Evolutionary conservation across 2,329 filamentous ascomycete genomes (phyloP).

Genomic region (Beauveria sp.): DNA sequence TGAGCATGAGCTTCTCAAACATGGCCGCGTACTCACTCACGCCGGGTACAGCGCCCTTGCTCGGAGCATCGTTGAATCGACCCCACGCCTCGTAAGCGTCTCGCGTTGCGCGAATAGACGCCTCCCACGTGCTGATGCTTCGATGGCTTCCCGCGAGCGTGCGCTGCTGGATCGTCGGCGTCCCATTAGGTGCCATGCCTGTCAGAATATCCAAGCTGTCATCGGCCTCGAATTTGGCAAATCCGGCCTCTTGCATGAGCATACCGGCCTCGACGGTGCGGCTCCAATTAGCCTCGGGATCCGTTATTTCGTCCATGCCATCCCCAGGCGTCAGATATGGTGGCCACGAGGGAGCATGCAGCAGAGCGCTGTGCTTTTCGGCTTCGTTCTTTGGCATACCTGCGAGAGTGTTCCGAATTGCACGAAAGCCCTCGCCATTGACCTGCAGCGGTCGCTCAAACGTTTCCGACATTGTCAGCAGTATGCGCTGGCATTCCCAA

Average conservation of each 20-base stretch:
- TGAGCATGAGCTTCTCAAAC: slow-evolving; percentile 47
- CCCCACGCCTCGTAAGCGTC: slow-evolving; percentile 56
- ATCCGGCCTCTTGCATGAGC: slow-evolving; percentile 51
- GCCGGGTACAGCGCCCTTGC: slow-evolving; percentile 27
- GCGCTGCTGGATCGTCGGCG: slow-evolving; percentile 49
- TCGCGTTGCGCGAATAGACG: slow-evolving; percentile 49
- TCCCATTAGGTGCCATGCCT: slow-evolving; percentile 40
- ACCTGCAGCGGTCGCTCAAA: slow-evolving; percentile 44
- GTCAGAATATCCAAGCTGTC: slow-evolving; percentile 42
- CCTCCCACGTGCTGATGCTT: slow-evolving; percentile 39
- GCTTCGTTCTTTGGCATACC: slow-evolving; percentile 43
- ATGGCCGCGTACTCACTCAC: slow-evolving; percentile 48
- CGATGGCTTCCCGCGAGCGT: slow-evolving; percentile 15
- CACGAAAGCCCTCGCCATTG: slow-evolving; percentile 42
- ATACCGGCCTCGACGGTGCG: slow-evolving; percentile 45
- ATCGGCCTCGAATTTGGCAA: slow-evolving; percentile 39
- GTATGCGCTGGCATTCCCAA: slow-evolving; percentile 49
- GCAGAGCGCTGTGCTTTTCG: slow-evolving; percentile 41
- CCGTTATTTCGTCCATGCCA: slow-evolving; percentile 49
- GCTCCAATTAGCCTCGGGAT: slow-evolving; percentile 44
- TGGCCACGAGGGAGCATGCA: slow-evolving; percentile 48
- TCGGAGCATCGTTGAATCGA: slow-evolving; percentile 33
- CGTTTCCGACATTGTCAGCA: slow-evolving; percentile 44
- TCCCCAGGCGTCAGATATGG: slow-evolving; percentile 51
- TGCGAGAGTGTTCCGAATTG: slow-evolving; percentile 46